Percentiles rank a stretch among this genome's conserved stretches.
phyloP scores from a whole-genome alignment of 352 stramenopile species.

The Phytophthora cactorum region DNA sequence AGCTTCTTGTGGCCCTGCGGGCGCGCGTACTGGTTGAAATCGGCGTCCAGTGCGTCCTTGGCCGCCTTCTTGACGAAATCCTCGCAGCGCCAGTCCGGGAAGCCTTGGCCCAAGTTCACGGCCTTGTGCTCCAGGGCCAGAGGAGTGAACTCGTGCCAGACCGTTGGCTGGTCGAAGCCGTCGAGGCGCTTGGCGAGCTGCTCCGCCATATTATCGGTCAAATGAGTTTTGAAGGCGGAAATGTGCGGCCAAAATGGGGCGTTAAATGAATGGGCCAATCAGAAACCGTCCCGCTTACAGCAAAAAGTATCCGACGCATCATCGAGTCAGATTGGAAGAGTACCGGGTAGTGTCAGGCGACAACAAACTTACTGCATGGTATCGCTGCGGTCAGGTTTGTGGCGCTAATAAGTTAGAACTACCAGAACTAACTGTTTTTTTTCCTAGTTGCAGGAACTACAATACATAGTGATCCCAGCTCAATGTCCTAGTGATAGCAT shows the following conservation, averaged over 20 bases:
- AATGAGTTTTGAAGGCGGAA: constrained; percentile 22
- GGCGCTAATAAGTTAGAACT: too few species aligned
- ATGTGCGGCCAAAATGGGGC: not conserved
- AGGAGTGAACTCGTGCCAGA: constrained; percentile 91
- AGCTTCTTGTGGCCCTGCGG: constrained; percentile 90
- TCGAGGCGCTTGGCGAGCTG: constrained; percentile 64
- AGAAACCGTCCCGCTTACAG: constrained; percentile 6
- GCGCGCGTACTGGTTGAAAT: constrained; percentile 95
- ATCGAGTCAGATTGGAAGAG: constrained; percentile 21
- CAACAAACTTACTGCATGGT: not conserved
- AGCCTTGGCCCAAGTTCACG: constrained; percentile 95
- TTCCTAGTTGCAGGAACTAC: too few species aligned
- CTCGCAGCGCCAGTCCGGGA: constrained; percentile 94
- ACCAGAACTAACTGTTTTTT: too few species aligned
- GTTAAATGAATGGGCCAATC: constrained; percentile 28
- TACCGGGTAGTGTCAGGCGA: not conserved
- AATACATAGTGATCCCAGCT: too few species aligned
- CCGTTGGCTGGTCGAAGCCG: constrained; percentile 81
- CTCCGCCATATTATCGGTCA: constrained; percentile 49
- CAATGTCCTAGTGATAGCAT: too few species aligned
- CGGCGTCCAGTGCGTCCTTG: constrained; percentile 91
- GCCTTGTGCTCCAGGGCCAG: constrained; percentile 86
- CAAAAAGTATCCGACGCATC: constrained; percentile 10
- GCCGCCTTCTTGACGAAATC: constrained; percentile 95
- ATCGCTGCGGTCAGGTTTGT: not conserved